Percentiles rank a stretch among this genome's conserved stretches.
Conservation (phyloP, 2,329 filamentous ascomycete species). For the Penicillium sp. region DNA sequence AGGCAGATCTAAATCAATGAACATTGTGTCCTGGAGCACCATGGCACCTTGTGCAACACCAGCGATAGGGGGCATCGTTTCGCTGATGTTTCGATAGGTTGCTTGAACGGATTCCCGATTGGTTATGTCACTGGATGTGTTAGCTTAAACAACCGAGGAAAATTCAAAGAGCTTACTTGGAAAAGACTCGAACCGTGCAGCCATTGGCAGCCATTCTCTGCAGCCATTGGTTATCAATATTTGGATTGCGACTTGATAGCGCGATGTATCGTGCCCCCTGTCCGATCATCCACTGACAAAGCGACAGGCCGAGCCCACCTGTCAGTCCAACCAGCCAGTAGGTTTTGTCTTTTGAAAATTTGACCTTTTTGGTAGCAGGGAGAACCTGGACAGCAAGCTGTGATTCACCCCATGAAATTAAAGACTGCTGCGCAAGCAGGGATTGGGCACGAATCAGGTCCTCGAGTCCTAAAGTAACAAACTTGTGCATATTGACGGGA, state of each 20-base stretch:
- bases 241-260: conserved; percentile 33
- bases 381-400: conserved; percentile 17
- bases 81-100: conserved; percentile 25
- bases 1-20: conserved; percentile 26
- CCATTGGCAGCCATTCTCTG: conserved; percentile 15
- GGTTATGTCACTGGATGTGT: conserved; percentile 20
- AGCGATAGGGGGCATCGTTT: conserved; percentile 36
- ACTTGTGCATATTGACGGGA: conserved; percentile 12
- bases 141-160: not conserved
- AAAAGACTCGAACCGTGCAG: conserved; percentile 22
- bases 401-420: conserved; percentile 15
- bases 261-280: conserved; percentile 30
- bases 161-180: conserved; percentile 12
- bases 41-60: conserved; percentile 42
- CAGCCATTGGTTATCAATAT: conserved; percentile 27
- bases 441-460: conserved; percentile 12
- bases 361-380: conserved; percentile 19
- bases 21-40: conserved; percentile 33
- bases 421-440: not conserved
- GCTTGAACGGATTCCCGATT: conserved; percentile 25
- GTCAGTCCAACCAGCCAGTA: conserved; percentile 35
- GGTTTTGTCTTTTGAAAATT: conserved; percentile 31
- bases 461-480: conserved; percentile 3
- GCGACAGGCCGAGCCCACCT: conserved; percentile 29
- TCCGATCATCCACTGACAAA: conserved; percentile 33